phyloP scores from a whole-genome alignment of 75 land plant genomes.

The Cryptomeria japonica region DNA sequence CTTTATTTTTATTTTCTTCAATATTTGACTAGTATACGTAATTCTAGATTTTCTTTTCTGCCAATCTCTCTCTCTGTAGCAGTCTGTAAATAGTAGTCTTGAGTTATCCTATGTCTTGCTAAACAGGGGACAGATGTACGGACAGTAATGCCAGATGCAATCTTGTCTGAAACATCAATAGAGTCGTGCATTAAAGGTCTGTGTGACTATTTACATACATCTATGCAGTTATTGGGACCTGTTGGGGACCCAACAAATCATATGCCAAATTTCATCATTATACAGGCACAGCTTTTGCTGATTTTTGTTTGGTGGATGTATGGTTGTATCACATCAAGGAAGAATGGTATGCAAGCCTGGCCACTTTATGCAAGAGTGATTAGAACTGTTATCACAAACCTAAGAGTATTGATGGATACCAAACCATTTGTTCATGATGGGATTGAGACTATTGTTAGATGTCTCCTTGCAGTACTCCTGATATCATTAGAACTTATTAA shows the following conservation, averaged over 20 bases:
- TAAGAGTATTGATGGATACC: conserved; percentile 37
- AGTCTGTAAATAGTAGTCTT: neutral
- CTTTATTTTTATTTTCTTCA: neutral
- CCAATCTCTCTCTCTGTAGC: neutral
- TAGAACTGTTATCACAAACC: conserved; percentile 40
- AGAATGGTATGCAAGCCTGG: conserved; percentile 11
- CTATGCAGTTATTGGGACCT: conserved; percentile 40
- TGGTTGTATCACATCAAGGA: neutral
- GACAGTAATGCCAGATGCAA: conserved; percentile 1
- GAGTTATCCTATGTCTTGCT: neutral
- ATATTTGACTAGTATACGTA: neutral
- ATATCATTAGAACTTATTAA: conserved; percentile 32
- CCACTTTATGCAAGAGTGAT: conserved; percentile 45
- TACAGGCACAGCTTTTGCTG: conserved; percentile 67
- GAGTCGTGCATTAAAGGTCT: conserved; percentile 41
- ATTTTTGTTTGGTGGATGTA: conserved; percentile 35
- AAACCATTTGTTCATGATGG: conserved; percentile 14
- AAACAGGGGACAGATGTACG: conserved; percentile 3
- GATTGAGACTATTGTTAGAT: conserved; percentile 35
- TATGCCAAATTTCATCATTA: conserved; percentile 39
- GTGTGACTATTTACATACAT: conserved; percentile 33
- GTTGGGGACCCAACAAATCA: conserved; percentile 27
- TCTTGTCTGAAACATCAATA: conserved; percentile 19
- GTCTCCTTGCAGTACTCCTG: conserved; percentile 55
- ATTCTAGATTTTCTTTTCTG: neutral